Evolutionary conservation across 2,329 filamentous ascomycete species (phyloP).

Genomic region (Dactylellina parvicollis): DNA sequence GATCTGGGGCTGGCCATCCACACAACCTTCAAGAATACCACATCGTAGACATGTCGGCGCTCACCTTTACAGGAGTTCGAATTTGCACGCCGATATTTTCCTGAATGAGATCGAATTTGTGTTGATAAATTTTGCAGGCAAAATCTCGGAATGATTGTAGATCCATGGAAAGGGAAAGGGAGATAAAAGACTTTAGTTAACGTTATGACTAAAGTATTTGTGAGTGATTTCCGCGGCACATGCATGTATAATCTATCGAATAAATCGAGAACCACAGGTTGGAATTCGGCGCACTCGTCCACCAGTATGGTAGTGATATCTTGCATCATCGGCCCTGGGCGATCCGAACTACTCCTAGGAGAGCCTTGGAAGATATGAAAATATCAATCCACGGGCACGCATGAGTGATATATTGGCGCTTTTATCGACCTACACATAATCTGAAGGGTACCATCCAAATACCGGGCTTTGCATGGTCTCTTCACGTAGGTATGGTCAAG

Average conservation of each 20-base stretch:
- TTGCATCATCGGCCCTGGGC: conserved; percentile 29
- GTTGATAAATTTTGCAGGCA: conserved; percentile 20
- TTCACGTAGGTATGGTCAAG: no score
- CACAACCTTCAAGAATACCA: conserved; percentile 30
- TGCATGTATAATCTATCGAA: conserved; percentile 30
- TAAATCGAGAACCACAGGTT: conserved; percentile 24
- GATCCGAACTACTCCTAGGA: conserved; percentile 20
- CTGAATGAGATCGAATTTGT: not conserved
- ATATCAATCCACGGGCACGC: conserved; percentile 1
- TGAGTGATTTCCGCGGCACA: conserved; percentile 41
- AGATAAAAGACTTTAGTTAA: conserved; percentile 31
- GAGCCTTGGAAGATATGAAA: not conserved
- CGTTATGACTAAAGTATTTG: conserved; percentile 44
- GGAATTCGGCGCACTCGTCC: conserved; percentile 1
- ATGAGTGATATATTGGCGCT: conserved; percentile 27
- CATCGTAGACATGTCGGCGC: conserved; percentile 9
- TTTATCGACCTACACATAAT: conserved; percentile 9
- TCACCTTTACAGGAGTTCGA: not conserved
- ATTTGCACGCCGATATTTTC: not conserved
- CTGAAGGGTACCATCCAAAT: not conserved
- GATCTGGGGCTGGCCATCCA: conserved; percentile 51
- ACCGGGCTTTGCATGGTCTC: not conserved
- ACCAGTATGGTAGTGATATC: not conserved
- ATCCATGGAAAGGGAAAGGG: not conserved
- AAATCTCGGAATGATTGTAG: conserved; percentile 51